These are phyloP conservation scores for Ceratocystis cubensis DNA, from an alignment of 2,329 filamentous ascomycete species.

Conservation along the genomic window DNA sequence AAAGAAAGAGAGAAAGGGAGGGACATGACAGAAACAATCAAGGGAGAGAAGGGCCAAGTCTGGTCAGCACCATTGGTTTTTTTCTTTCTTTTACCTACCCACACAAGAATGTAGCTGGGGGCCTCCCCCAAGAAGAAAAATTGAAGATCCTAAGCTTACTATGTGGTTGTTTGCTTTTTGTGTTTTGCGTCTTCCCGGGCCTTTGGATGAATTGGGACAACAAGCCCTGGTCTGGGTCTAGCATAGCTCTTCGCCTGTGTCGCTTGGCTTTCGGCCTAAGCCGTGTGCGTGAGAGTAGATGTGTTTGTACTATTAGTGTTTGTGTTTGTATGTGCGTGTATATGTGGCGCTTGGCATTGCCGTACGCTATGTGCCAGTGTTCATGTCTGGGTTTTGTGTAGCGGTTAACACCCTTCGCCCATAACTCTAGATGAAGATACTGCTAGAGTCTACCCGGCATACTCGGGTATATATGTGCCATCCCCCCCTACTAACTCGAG, in stretches of 20 bases:
- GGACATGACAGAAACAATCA: not conserved
- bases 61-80: not conserved
- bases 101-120: not conserved
- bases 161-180: not conserved
- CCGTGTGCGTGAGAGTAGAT: not conserved
- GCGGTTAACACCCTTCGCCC: no score
- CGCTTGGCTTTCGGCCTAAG: not conserved
- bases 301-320: not conserved
- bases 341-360: not conserved
- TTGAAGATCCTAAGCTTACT: not conserved
- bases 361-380: no score
- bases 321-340: not conserved
- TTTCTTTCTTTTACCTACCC: not conserved
- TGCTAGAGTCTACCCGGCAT: not conserved
- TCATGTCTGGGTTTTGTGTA: not conserved
- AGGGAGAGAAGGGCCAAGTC: not conserved
- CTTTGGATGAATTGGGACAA: conserved; percentile 1
- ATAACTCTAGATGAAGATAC: not conserved
- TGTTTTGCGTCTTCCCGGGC: not conserved
- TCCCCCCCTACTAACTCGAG: not conserved
- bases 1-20: not conserved
- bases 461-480: conserved; percentile 4
- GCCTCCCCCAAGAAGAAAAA: no score
- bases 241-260: not conserved
- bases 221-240: not conserved